Conservation (phyloP, 305 asterid species). For the Striga hermonthica region DNA sequence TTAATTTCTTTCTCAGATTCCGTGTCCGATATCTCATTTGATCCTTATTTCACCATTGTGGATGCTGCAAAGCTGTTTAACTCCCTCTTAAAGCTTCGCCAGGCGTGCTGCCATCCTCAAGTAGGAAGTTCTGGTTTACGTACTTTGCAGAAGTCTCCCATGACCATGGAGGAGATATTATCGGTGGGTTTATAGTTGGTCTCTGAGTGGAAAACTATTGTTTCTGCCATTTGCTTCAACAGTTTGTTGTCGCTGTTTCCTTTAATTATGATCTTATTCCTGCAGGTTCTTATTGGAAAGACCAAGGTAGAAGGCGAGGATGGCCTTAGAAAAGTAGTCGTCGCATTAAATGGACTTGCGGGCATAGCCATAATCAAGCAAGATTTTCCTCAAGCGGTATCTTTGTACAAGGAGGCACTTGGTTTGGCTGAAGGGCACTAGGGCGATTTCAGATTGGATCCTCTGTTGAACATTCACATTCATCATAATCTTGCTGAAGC, state of each 20-base stretch:
- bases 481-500: conserved; percentile 86
- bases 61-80: conserved; percentile 93
- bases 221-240: conserved; percentile 9
- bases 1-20: conserved; percentile 44
- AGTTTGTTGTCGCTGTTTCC: conserved; percentile 7
- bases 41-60: conserved; percentile 58
- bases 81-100: conserved; percentile 98
- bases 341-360: conserved; percentile 93
- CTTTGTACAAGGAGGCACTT: conserved; percentile 82
- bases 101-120: conserved; percentile 99
- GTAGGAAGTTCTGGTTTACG: conserved; percentile 98
- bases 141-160: conserved; percentile 86
- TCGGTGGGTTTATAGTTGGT: conserved; percentile 52
- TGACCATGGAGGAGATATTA: conserved; percentile 97
- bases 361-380: conserved; percentile 86
- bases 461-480: conserved; percentile 86
- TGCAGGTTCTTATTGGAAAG: conserved; percentile 89
- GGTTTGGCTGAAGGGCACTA: conserved; percentile 68
- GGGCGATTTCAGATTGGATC: conserved; percentile 88
- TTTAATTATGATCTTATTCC: conserved; percentile 32
- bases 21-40: conserved; percentile 40
- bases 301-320: conserved; percentile 98
- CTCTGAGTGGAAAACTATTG: conserved; percentile 20
- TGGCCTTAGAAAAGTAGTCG: conserved; percentile 79
- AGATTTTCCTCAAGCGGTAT: conserved; percentile 65